Evolutionary conservation across 2,329 filamentous ascomycete species (phyloP), one percentile per base, ranked within the genome.

Genomic region (Aureobasidium sp.): DNA sequence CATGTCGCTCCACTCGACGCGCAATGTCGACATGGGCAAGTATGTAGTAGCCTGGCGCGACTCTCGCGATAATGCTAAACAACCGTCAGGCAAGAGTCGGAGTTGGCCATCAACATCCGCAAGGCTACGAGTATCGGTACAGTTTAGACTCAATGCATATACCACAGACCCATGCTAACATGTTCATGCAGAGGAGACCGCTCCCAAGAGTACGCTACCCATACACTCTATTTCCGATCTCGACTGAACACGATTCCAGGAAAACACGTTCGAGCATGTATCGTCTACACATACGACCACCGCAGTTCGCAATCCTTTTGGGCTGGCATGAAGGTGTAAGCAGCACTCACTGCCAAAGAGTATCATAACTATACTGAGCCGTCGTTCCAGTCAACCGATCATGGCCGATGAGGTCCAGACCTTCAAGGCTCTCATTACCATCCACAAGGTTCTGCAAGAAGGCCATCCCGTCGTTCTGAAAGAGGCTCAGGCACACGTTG

Each of bases 221-320:
- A 47, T 36, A 1, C 8, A 34, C 10, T n/a, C 20, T 3, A 17
- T n/a, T 5, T n/a, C 26, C 36, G 9, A 15, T 20, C 24, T n/a
- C 50, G 17, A 51, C 73, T 78, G 63, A 78, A 66, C 32, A 60
- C 24, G 34, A 53, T 66, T 48, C 41, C 71, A 84, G 84, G 84
- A 65, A 99, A 99, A 79, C 94, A 99, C 89, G 94, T 99, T 63
- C 90, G 94, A 72, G 92, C 89, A 75, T 96, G 91, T 73, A 99
- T 99, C 71, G 93, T 99, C 50, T 97, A 97, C 76, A 97, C 93
- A 63, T 99, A 94, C 94, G 94, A 99, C 77, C 92, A 99, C 80
- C 95, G 96, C 79, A 96, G 89, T 67, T 96, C 92, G 46, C 83
- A 86, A 73, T 90, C 92, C 72, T 99, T 99, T 76, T 99, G 94